A percentile compares a stretch with the other conserved stretches of the same genome.
Evolutionary conservation across 495 filamentous ascomycete species (phyloP).

Genomic region (Hypoxylon fragiforme): DNA sequence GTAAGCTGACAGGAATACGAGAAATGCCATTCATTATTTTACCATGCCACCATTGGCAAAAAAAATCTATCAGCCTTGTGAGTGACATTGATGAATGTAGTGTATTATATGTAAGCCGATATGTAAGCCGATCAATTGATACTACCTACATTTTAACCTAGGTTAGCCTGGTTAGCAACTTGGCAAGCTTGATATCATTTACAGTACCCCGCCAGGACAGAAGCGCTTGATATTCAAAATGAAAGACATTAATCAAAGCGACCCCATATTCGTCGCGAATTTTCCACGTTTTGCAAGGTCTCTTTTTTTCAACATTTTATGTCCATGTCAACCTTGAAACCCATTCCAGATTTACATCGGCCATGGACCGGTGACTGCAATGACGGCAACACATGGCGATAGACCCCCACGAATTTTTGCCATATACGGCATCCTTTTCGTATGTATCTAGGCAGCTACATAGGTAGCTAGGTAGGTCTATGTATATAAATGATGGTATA

Average conservation of each 20-base stretch:
- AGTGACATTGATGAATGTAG: no score
- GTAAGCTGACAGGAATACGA: slow-evolving; percentile 23
- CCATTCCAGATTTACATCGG: background rate
- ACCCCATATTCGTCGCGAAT: slow-evolving; percentile 13
- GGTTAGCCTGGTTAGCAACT: no score
- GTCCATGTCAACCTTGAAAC: background rate
- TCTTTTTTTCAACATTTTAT: background rate
- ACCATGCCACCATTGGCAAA: background rate
- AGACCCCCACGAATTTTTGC: slow-evolving; percentile 20
- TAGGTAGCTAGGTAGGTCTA: no score
- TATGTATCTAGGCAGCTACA: no score
- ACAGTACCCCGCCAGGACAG: no score
- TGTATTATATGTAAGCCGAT: no score
- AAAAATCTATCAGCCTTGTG: slow-evolving; percentile 3
- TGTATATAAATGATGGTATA: no score
- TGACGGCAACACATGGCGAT: slow-evolving; percentile 1
- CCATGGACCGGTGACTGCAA: background rate
- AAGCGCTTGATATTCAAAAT: no score
- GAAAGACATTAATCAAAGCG: background rate
- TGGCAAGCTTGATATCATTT: no score
- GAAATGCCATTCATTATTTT: background rate
- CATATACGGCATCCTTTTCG: slow-evolving; percentile 26
- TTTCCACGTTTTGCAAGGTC: slow-evolving; percentile 9
- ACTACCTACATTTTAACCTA: no score
- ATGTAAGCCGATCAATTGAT: no score